Conservation (phyloP, 768 basidiomycete species). For the Phanerodontia chrysosporium region DNA sequence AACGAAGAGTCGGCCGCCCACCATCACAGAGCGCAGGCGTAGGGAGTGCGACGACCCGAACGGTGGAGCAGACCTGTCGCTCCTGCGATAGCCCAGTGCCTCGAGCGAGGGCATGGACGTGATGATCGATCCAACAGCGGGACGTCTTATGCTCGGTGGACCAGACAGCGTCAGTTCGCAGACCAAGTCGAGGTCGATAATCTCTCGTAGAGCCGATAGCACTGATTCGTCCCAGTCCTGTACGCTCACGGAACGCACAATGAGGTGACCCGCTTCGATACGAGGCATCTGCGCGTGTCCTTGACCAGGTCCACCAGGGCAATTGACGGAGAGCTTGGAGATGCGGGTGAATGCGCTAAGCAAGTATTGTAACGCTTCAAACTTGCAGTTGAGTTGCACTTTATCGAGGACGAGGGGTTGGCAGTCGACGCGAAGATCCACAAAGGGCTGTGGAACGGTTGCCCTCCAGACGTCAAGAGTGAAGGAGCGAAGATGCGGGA, state of each 20-base stretch:
- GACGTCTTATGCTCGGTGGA: not conserved
- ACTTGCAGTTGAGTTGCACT: not conserved
- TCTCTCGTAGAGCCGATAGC: not conserved
- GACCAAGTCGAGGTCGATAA: not conserved
- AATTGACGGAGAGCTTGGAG: not conserved
- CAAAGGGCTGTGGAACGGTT: too few relatives aligned
- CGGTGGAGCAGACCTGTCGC: not conserved
- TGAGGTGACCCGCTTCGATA: not conserved
- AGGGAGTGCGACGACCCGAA: not conserved
- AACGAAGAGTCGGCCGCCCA: not conserved
- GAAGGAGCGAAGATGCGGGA: not conserved
- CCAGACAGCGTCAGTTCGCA: not conserved
- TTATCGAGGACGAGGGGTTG: not conserved
- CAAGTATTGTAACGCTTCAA: not conserved
- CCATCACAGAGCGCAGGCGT: not conserved
- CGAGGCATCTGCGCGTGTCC: not conserved
- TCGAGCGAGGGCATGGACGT: not conserved
- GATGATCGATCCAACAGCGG: not conserved
- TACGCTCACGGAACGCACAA: too few relatives aligned
- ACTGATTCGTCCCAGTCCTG: not conserved
- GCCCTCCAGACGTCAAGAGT: not conserved
- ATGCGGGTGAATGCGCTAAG: not conserved
- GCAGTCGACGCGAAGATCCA: too few relatives aligned
- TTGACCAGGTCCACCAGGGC: not conserved
- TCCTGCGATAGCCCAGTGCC: not conserved